These are phyloP conservation scores for Cystobasidiaceae sp. DNA, from an alignment of 1,284 basidiomycete species.

Conservation along the genomic window DNA sequence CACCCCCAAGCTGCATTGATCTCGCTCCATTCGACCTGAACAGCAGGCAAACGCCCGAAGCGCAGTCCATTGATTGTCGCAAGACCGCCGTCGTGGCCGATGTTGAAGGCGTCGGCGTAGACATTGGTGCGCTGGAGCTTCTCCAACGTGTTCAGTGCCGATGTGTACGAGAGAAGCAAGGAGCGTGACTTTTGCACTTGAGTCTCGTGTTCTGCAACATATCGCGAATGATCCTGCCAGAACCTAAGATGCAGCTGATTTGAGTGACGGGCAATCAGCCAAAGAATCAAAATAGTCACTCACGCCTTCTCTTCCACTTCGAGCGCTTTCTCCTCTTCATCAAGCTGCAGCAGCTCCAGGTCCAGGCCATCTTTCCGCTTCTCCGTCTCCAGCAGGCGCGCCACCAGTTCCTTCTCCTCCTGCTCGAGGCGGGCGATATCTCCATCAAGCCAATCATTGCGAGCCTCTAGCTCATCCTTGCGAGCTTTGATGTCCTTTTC, in stretches of 20 bases:
- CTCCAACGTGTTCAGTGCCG: slow-evolving; percentile 57
- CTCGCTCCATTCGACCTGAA: slow-evolving; percentile 92
- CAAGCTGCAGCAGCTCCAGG: slow-evolving; percentile 43
- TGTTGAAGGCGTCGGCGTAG: slow-evolving; percentile 95
- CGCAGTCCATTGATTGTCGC: slow-evolving; percentile 96
- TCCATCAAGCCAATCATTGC: slow-evolving; percentile 9
- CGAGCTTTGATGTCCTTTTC: slow-evolving; percentile 71
- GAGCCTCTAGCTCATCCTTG: slow-evolving; percentile 28
- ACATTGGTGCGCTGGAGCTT: slow-evolving; percentile 91
- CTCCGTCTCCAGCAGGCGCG: slow-evolving; percentile 56
- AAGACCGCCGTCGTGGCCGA: slow-evolving; percentile 87
- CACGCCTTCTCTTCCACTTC: slow-evolving; percentile 64
- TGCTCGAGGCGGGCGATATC: slow-evolving; percentile 39
- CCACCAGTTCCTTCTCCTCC: slow-evolving; percentile 49
- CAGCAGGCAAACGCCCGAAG: slow-evolving; percentile 74
- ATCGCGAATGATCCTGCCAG: slow-evolving; percentile 71
- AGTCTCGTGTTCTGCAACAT: slow-evolving; percentile 60
- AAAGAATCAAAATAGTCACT: slow-evolving; percentile 45
- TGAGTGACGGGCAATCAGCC: background rate
- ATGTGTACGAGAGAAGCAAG: slow-evolving; percentile 57
- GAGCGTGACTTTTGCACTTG: slow-evolving; percentile 65
- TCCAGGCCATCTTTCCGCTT: slow-evolving; percentile 38
- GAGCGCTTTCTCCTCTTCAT: slow-evolving; percentile 45
- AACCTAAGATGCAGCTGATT: slow-evolving; percentile 55
- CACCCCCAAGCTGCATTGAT: slow-evolving; percentile 99